These are phyloP conservation scores for Phytomonas sp. DNA, from an alignment of 208 protist species.

Conservation along the genomic window DNA sequence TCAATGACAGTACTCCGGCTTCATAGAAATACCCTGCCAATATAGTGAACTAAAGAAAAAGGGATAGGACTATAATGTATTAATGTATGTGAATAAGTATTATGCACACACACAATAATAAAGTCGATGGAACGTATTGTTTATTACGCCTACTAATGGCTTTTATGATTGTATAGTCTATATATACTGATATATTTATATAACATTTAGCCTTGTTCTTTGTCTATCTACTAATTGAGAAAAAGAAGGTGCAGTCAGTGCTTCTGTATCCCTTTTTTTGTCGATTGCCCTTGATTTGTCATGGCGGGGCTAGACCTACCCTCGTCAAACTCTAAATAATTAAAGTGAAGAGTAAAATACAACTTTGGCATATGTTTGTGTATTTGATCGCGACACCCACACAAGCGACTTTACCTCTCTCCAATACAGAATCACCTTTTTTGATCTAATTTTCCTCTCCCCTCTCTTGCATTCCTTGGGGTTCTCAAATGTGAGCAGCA, in stretches of 20 bases:
- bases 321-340: not conserved
- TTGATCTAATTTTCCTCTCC: not conserved
- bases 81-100: not conserved
- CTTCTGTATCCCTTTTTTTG: not conserved
- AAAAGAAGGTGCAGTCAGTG: not conserved
- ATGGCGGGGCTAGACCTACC: not conserved
- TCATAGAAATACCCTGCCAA: not conserved
- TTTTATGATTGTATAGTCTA: not conserved
- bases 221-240: not conserved
- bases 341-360: not conserved
- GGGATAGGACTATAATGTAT: not conserved
- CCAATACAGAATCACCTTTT: not conserved
- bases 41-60: not conserved
- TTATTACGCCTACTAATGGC: not conserved
- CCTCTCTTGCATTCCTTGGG: not conserved
- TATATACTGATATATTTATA: slow-evolving; percentile 6
- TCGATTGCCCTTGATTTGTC: not conserved
- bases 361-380: not conserved
- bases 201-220: not conserved
- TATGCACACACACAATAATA: not conserved
- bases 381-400: not conserved
- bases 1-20: not conserved
- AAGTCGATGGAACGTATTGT: not conserved
- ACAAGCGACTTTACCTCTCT: not conserved
- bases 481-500: not conserved